Base-by-base conservation (phyloP, 208 protist species). In the Endotrypanum monterogeii region DNA sequence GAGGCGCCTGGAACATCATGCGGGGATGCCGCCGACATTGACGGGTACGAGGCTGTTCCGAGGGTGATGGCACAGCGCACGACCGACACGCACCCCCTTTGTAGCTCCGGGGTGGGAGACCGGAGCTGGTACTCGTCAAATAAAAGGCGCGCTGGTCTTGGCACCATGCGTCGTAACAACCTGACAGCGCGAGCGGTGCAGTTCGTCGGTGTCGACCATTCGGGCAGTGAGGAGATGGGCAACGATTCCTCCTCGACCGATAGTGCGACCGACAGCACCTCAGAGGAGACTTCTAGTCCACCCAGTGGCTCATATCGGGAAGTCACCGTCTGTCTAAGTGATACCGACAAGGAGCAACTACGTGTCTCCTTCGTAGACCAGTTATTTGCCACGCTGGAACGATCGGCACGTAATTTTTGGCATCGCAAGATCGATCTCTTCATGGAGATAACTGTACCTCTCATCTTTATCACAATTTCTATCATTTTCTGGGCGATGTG, bases 391-490 rank as follows among this genome's bases (percentile, higher is more conserved):
- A 37, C 85, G 39, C 39, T 89, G 1, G 58, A 79, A 44, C 81
- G 86, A 35, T 62, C 62, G 11, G 35, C 65, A 1, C 70, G 71
- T 14, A 76, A 89, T 71, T 66, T 77, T 1, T 84, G 72, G 32
- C 82, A 68, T 0, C 37, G 37, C 20, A 83, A 82, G 76, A 0
- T 76, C 9, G 58, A 61, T 35, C 41, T 88, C 14, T 1, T 88
- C 0, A 14, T 85, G 2, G 87, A 91, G 46, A 2, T 92, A 1
- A 2, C 82, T 0, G 66, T 88, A 12, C 87, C 87, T 2, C 20
- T 89, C 2, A 5, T 89, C 41, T 92, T 92, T 58, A 57, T 89
- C 0, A 52, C 44, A 0, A 62, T 83, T n/a, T 74, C 83, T 12
- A 73, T 89, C n/a, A 44, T 82, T 0, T 55, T 92, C 30, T 77